These are phyloP conservation scores for Syncephalastrum sp. DNA, from an alignment of 371 early-diverging fungal genomes.

Conservation along the genomic window DNA sequence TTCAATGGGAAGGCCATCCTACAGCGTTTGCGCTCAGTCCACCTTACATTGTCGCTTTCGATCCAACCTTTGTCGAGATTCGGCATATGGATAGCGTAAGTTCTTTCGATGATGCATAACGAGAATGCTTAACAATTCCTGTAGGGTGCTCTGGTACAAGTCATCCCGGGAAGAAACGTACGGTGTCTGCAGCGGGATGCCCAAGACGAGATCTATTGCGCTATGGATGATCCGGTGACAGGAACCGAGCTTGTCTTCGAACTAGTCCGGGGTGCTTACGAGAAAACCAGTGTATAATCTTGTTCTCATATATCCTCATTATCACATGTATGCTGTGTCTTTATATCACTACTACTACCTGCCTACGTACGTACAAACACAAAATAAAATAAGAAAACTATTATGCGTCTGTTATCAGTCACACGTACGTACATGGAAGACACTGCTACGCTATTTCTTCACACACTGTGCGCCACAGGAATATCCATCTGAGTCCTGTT, in stretches of 20 bases:
- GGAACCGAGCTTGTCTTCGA: constrained; percentile 28
- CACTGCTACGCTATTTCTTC: too few relatives aligned
- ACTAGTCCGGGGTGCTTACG: constrained; percentile 4
- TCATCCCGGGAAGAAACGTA: constrained; percentile 45
- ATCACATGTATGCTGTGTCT: too few relatives aligned
- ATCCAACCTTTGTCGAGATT: constrained; percentile 35
- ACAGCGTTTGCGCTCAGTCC: constrained; percentile 30
- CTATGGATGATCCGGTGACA: constrained; percentile 27
- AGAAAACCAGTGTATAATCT: background rate
- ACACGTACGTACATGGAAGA: too few relatives aligned
- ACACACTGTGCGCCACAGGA: too few relatives aligned
- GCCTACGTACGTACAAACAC: too few relatives aligned
- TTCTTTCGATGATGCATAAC: background rate
- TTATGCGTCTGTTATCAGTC: too few relatives aligned
- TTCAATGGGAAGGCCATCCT: constrained; percentile 39
- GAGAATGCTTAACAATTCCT: constrained; percentile 30
- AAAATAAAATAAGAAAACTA: too few relatives aligned
- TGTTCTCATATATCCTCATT: too few relatives aligned
- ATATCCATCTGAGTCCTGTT: too few relatives aligned
- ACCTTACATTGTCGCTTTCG: constrained; percentile 41
- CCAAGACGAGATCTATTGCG: constrained; percentile 45
- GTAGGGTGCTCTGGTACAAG: constrained; percentile 50
- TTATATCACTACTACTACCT: too few relatives aligned
- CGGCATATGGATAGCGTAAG: constrained; percentile 21
- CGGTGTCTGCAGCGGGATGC: constrained; percentile 49